These are phyloP conservation scores for Candida methanosorbosa DNA, from an alignment of 805 yeast species.

Conservation along the genomic window DNA sequence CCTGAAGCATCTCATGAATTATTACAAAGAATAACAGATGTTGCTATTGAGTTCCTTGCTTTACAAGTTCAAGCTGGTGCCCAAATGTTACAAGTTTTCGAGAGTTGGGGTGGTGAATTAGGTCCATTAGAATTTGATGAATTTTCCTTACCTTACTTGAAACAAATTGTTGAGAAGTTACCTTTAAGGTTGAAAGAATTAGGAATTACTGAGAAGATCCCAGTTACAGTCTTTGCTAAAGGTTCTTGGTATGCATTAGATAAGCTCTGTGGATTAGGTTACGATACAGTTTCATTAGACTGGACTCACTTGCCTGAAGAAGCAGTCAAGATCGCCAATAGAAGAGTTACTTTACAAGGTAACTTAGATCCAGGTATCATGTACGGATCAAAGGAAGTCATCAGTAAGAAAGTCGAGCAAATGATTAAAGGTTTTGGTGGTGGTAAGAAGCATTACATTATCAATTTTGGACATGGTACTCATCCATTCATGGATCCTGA, in stretches of 20 bases:
- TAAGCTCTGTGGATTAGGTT: constrained; percentile 71
- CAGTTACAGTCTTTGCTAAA: constrained; percentile 86
- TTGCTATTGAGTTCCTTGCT: constrained; percentile 86
- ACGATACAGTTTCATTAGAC: constrained; percentile 84
- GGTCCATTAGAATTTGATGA: constrained; percentile 84
- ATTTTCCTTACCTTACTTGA: constrained; percentile 82
- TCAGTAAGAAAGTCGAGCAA: constrained; percentile 69
- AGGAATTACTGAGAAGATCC: constrained; percentile 64
- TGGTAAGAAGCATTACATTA: constrained; percentile 83
- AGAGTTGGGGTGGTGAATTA: constrained; percentile 96
- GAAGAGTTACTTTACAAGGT: constrained; percentile 85
- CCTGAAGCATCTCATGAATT: constrained; percentile 65
- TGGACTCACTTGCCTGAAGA: constrained; percentile 84
- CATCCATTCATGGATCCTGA: constrained; percentile 97
- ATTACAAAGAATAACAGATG: constrained; percentile 73
- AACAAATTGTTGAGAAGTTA: constrained; percentile 61
- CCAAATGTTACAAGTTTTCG: constrained; percentile 94
- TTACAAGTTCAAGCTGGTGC: constrained; percentile 97
- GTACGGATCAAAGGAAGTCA: constrained; percentile 80
- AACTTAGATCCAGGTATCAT: constrained; percentile 93
- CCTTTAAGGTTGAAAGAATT: constrained; percentile 64
- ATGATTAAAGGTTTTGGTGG: constrained; percentile 94
- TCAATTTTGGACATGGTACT: constrained; percentile 97
- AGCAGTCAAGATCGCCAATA: constrained; percentile 67
- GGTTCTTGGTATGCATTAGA: constrained; percentile 97